Conservation (phyloP, 257 asterid species). For the Thymus mandschuricus region DNA sequence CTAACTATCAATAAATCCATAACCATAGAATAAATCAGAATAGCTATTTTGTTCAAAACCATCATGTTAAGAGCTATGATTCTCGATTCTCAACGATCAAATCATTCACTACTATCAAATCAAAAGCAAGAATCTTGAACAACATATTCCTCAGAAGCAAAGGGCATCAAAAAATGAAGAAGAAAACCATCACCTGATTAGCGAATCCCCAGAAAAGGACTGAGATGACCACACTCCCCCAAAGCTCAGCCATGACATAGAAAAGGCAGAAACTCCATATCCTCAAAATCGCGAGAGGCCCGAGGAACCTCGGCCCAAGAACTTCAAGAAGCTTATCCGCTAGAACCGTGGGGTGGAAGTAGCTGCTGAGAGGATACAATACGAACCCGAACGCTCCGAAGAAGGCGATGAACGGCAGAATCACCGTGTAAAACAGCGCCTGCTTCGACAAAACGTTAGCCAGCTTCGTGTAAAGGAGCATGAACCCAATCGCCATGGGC, state of each 20-base stretch:
- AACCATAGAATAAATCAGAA: constrained; percentile 6
- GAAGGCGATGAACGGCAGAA: constrained; percentile 86
- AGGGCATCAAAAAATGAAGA: not conserved
- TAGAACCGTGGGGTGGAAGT: constrained; percentile 89
- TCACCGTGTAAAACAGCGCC: constrained; percentile 87
- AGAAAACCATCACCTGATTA: constrained; percentile 68
- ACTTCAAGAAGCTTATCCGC: constrained; percentile 78
- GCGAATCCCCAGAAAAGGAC: constrained; percentile 99
- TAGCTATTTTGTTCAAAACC: not conserved
- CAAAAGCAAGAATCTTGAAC: constrained; percentile 10
- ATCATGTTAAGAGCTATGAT: not conserved
- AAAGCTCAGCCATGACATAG: constrained; percentile 99
- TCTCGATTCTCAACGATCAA: constrained; percentile 12
- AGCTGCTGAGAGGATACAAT: constrained; percentile 83
- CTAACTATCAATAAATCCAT: constrained; percentile 2
- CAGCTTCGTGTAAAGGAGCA: constrained; percentile 83
- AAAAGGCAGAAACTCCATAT: constrained; percentile 98
- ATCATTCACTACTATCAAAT: not conserved
- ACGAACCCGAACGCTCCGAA: constrained; percentile 97
- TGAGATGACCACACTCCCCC: constrained; percentile 99
- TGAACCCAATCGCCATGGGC: constrained; percentile 98
- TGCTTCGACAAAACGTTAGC: constrained; percentile 88
- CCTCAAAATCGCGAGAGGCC: constrained; percentile 97
- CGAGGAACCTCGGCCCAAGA: constrained; percentile 98
- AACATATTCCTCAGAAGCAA: constrained; percentile 15